Base-by-base conservation (phyloP, 2,329 filamentous ascomycete species). In the Apiospora rasikravindrae region DNA sequence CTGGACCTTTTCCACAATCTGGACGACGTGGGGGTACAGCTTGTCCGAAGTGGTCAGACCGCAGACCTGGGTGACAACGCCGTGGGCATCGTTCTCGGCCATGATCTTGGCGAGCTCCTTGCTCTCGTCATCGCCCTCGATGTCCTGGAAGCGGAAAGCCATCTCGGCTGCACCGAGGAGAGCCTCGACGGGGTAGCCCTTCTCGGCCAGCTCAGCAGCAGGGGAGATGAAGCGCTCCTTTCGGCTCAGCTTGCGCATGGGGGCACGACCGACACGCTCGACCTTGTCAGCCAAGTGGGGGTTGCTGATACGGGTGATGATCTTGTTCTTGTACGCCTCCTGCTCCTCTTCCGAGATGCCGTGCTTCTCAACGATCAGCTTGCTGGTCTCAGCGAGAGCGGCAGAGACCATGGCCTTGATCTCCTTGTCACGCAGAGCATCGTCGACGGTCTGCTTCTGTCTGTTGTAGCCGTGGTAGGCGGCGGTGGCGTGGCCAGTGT, bases 151-250 rank as follows among this genome's bases (percentile, higher is more conserved):
- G 75, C 93, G 94, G 82, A 99, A 92, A 8, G 94, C 92, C 91
- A 96, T 94, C 87, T 98, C 96, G 66, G 96, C 90, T 26, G 94
- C 93, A 72, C 92, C 92, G 70, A 98, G 86, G 42, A 99, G 88
- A 70, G 89, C 91, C 72, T 91, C 88, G 81, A 92, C 92, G 77
- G 90, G 88, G 83, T 94, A 87, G 73, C 90, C 94, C 73, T 89
- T 87, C 87, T 98, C 94, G 66, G 95, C 95, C 24, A 99, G 90
- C 84, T 97, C 93, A 13, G 94, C 90, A 66, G 96, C 96, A 6
- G 96, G 96, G 66, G 93, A 95, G 77, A 99, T 92, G 86, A 99
- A 98, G 64, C 96, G 95, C 86, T 99, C 96, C 86, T 97, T 96
- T 83, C 95, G 93, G 76, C 92, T 92, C 45, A 99, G 89, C 88